These are phyloP conservation scores for Ophioceras dolichostomum DNA, from an alignment of 2,329 filamentous ascomycete genomes.

Conservation along the genomic window DNA sequence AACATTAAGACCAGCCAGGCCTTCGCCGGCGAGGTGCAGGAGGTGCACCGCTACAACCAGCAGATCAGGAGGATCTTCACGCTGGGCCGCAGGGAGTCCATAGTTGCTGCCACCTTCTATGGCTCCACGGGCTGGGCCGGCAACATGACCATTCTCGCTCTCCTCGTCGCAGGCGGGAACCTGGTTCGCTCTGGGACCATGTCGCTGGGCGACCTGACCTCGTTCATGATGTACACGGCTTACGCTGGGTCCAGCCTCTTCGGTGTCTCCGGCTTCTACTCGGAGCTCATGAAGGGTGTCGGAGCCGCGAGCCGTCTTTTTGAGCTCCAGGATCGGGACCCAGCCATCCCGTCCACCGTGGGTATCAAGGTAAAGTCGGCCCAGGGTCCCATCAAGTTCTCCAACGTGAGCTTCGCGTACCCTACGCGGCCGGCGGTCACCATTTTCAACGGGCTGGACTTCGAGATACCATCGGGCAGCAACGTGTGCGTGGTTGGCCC, in stretches of 20 bases:
- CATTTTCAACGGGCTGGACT: slow-evolving; percentile 82
- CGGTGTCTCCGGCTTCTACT: slow-evolving; percentile 91
- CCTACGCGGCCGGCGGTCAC: slow-evolving; percentile 83
- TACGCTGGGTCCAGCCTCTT: slow-evolving; percentile 80
- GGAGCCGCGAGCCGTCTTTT: slow-evolving; percentile 94
- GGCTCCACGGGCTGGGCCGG: slow-evolving; percentile 77
- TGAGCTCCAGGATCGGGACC: slow-evolving; percentile 82
- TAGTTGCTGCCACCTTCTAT: slow-evolving; percentile 88
- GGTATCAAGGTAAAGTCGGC: slow-evolving; percentile 71
- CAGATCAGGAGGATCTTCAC: slow-evolving; percentile 89
- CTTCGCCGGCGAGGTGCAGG: slow-evolving; percentile 85
- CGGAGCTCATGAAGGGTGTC: slow-evolving; percentile 97
- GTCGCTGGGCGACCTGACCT: slow-evolving; percentile 83
- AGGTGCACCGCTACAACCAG: slow-evolving; percentile 81
- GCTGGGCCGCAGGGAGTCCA: slow-evolving; percentile 74
- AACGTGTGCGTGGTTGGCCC: slow-evolving; percentile 96
- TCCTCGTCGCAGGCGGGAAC: slow-evolving; percentile 81
- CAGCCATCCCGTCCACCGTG: slow-evolving; percentile 76
- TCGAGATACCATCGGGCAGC: slow-evolving; percentile 82
- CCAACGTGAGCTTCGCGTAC: slow-evolving; percentile 78
- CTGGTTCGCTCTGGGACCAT: slow-evolving; percentile 82
- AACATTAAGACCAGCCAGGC: slow-evolving; percentile 96
- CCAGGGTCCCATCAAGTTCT: slow-evolving; percentile 79
- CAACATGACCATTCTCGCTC: slow-evolving; percentile 88
- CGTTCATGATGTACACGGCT: slow-evolving; percentile 97